These are phyloP conservation scores for Triticum timopheevii DNA, from an alignment of 176 grass and related monocot genomes.

Conservation along the genomic window DNA sequence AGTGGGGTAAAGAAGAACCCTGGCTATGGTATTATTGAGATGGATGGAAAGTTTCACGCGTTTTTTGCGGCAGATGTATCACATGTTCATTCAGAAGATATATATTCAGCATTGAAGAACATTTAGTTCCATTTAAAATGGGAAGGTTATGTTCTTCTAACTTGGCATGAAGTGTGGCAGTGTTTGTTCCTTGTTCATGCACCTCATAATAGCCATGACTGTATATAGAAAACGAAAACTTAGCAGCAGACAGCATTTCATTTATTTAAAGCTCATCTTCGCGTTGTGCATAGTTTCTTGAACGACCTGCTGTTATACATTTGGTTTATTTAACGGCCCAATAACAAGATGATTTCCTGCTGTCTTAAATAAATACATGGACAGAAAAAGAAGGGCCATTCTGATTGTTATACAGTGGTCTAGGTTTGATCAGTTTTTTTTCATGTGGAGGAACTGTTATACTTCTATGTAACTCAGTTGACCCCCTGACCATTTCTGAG, in stretches of 20 bases:
- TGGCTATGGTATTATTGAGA: slow-evolving; percentile 52
- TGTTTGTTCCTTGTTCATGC: not conserved
- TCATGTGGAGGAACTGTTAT: not conserved
- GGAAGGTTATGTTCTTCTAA: slow-evolving; percentile 40
- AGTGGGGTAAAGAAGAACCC: slow-evolving; percentile 65
- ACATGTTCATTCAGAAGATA: slow-evolving; percentile 53
- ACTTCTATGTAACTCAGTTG: slow-evolving; percentile 16
- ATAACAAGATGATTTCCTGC: not conserved
- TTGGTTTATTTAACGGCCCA: slow-evolving; percentile 10
- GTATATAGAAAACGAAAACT: slow-evolving; percentile 20
- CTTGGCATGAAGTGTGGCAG: not conserved
- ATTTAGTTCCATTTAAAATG: slow-evolving; percentile 53
- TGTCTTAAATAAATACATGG: slow-evolving; percentile 8
- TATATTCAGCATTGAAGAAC: slow-evolving; percentile 48
- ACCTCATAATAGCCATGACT: slow-evolving; percentile 9
- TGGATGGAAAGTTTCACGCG: slow-evolving; percentile 49
- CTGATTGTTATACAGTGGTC: slow-evolving; percentile 9
- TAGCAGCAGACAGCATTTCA: slow-evolving; percentile 14
- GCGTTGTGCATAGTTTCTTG: slow-evolving; percentile 22
- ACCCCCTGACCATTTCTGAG: not conserved
- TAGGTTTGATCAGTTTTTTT: not conserved
- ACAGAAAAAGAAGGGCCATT: slow-evolving; percentile 3
- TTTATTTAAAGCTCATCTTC: slow-evolving; percentile 8
- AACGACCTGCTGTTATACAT: slow-evolving; percentile 7
- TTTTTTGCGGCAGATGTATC: slow-evolving; percentile 47